Evolutionary conservation across 163 green algal species (phyloP), one percentile per base, ranked within the genome.

Genomic region (Coccomyxa subellipsoidea): DNA sequence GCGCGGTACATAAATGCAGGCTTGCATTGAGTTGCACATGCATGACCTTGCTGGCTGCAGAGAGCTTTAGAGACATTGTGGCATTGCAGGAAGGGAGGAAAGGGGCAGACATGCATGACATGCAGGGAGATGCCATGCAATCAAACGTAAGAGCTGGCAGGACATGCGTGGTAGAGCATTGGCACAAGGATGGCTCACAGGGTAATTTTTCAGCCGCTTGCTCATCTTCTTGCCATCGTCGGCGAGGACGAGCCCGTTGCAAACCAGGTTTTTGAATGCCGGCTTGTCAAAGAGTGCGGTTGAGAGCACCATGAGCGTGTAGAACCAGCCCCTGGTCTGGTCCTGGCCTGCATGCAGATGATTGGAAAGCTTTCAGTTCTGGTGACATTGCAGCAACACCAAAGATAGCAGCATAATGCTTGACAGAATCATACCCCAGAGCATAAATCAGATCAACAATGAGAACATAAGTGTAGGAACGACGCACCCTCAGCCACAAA

Each of bases 121-220:
- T n/a, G n/a, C n/a, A n/a, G n/a, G n/a, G n/a, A n/a, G n/a, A n/a
- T n/a, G n/a, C n/a, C n/a, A 66, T 66, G 47, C 47, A 66, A 66
- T 12, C 12, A 66, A 66, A 66, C 12, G 47, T 12, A 66, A 66
- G 47, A 66, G 47, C n/a, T n/a, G n/a, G n/a, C n/a, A n/a, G n/a
- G n/a, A n/a, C n/a, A n/a, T n/a, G n/a, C n/a, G n/a, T 66, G 18
- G 47, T 18, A 66, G 47, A 66, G 69, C 29, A 34, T 37, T 2
- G 1, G 15, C 25, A 35, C 69, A 53, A 25, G 32, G 66, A 8
- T 12, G 40, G 47, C 88, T 54, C 69, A 95, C 93, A 53, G 97
- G 97, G 91, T 99, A 99, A 92, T 99, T 99, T 80, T 98, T 97
- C 69, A 99, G 92, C 21, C 97, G 88, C 90, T 99, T 99, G 91